Percentiles rank a stretch among this genome's conserved stretches.
Conservation (phyloP, 2,329 filamentous ascomycete genomes). For the Colletotrichum shisoi region DNA sequence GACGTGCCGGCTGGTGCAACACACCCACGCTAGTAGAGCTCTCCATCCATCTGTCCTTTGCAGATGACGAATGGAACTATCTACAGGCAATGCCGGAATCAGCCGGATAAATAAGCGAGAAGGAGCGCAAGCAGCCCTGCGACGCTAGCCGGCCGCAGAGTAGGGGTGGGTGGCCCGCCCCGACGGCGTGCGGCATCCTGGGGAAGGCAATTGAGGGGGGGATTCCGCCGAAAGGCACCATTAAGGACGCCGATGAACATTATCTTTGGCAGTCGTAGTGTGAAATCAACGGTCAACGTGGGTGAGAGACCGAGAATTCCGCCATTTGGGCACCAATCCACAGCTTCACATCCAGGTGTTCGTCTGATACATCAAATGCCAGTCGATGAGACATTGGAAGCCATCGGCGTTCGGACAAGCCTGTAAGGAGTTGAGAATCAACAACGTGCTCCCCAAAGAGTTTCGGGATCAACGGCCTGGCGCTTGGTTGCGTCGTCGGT, state of each 20-base stretch:
- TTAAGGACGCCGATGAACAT: background rate
- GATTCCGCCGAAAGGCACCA: slow-evolving; percentile 21
- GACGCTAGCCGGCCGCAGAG: slow-evolving; percentile 23
- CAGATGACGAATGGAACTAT: slow-evolving; percentile 24
- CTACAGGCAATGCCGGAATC: background rate
- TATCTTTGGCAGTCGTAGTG: slow-evolving; percentile 11
- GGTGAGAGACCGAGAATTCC: slow-evolving; percentile 6
- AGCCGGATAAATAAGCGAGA: slow-evolving; percentile 10
- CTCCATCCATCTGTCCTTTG: slow-evolving; percentile 14
- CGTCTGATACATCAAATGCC: slow-evolving; percentile 34
- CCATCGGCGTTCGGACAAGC: slow-evolving; percentile 22
- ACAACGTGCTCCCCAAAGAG: slow-evolving; percentile 27
- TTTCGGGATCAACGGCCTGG: slow-evolving; percentile 36
- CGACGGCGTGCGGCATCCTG: slow-evolving; percentile 24
- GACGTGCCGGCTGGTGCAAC: slow-evolving; percentile 20
- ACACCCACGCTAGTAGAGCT: slow-evolving; percentile 1
- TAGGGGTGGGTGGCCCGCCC: slow-evolving; percentile 24
- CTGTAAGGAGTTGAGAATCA: slow-evolving; percentile 25
- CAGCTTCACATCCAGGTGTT: background rate
- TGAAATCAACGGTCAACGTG: background rate
- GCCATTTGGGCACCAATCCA: slow-evolving; percentile 6
- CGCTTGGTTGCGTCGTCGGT: slow-evolving; percentile 28
- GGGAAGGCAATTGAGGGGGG: slow-evolving; percentile 18
- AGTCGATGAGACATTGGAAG: slow-evolving; percentile 24
- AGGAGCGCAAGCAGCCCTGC: slow-evolving; percentile 5